These are phyloP conservation scores for Aspergillus taichungensis DNA, from an alignment of 495 filamentous ascomycete genomes.

Conservation along the genomic window DNA sequence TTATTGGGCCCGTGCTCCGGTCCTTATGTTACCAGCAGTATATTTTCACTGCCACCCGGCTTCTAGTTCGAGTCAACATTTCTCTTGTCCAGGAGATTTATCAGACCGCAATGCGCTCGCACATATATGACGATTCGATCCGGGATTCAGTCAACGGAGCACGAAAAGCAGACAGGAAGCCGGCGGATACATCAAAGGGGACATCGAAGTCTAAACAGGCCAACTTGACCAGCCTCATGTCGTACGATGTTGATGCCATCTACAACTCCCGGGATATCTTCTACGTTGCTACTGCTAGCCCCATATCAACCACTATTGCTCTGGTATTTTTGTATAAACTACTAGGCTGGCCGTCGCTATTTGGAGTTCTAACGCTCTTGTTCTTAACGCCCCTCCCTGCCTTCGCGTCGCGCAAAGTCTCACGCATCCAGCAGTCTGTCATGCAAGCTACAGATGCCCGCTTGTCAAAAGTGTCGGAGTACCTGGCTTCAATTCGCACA, in stretches of 20 bases:
- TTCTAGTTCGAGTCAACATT: conserved; percentile 37
- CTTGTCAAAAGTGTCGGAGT: conserved; percentile 41
- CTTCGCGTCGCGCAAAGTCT: conserved; percentile 25
- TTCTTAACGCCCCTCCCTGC: conserved; percentile 29
- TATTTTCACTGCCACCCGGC: conserved; percentile 37
- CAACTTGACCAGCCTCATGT: conserved; percentile 43
- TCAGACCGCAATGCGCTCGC: conserved; percentile 37
- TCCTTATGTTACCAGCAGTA: conserved; percentile 40
- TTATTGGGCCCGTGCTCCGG: conserved; percentile 32
- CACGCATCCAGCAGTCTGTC: conserved; percentile 29
- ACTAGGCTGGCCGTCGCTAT: conserved; percentile 37
- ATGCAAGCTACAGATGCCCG: conserved; percentile 42
- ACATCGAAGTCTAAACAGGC: conserved; percentile 29
- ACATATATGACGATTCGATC: conserved; percentile 18
- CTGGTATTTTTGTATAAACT: conserved; percentile 35
- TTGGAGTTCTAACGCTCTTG: conserved; percentile 32
- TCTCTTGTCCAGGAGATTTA: conserved; percentile 44
- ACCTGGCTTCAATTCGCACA: conserved; percentile 37
- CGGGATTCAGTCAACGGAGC: neutral
- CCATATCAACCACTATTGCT: conserved; percentile 26
- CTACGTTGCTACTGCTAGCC: conserved; percentile 22
- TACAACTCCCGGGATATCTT: conserved; percentile 34
- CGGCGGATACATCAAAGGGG: conserved; percentile 12
- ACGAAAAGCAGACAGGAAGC: conserved; percentile 9
- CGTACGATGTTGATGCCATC: conserved; percentile 40